These are phyloP conservation scores for Saprolegnia diclina DNA, from an alignment of 352 stramenopile species.

Conservation along the genomic window DNA sequence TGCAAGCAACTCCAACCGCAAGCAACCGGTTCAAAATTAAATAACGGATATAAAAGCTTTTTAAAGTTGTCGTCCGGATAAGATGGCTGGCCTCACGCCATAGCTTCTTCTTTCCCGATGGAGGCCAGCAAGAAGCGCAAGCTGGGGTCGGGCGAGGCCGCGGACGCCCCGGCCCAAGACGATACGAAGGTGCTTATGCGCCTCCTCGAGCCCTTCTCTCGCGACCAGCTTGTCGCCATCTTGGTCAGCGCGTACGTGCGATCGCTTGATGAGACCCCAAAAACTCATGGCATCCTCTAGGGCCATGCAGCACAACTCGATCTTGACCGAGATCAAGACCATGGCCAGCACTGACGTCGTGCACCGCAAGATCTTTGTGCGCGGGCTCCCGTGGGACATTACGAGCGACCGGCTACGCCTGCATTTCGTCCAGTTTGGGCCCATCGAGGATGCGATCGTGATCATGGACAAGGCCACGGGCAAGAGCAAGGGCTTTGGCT, in stretches of 20 bases:
- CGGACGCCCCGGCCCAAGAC: neutral
- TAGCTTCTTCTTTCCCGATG: neutral
- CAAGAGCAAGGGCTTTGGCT: conserved; percentile 61
- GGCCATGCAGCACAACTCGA: conserved; percentile 48
- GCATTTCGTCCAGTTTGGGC: conserved; percentile 48
- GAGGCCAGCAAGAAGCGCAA: conserved; percentile 19
- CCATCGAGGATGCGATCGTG: conserved; percentile 51
- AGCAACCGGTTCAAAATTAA: no score
- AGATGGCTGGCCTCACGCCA: conserved; percentile 2
- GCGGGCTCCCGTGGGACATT: conserved; percentile 54
- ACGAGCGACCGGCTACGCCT: conserved; percentile 43
- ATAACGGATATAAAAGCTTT: neutral
- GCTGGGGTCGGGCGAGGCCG: conserved; percentile 4
- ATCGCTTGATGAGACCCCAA: conserved; percentile 24
- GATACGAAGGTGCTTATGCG: conserved; percentile 25
- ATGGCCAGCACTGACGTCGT: conserved; percentile 46
- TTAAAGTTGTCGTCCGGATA: conserved; percentile 2
- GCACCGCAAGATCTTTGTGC: conserved; percentile 69
- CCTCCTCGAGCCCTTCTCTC: conserved; percentile 51
- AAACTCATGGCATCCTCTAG: conserved; percentile 32
- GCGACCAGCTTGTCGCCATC: conserved; percentile 60
- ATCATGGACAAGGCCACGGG: conserved; percentile 55
- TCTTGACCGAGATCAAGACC: conserved; percentile 56
- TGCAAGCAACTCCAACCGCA: no score
- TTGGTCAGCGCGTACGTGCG: conserved; percentile 52